phyloP scores from a whole-genome alignment of 139 green algal species.

The Tetradesmus lagerheimii region DNA sequence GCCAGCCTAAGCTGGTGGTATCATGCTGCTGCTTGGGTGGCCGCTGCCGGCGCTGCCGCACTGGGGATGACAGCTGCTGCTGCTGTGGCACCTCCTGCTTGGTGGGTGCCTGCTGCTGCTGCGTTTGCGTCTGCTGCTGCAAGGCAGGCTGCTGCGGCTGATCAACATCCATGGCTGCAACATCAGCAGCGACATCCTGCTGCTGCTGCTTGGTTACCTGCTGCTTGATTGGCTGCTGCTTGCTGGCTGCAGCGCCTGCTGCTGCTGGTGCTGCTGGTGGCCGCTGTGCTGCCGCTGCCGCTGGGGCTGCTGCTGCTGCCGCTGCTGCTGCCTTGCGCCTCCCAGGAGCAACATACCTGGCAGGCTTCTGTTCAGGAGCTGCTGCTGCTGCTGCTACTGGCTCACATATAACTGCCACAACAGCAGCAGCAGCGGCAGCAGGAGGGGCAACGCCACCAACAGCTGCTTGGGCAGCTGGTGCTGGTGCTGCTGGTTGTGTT shows the following conservation, averaged over 20 bases:
- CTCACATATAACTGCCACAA: background rate
- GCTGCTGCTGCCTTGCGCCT: conserved; percentile 7
- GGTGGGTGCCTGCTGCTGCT: background rate
- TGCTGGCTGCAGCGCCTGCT: background rate
- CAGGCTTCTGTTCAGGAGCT: background rate
- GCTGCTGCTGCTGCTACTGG: background rate
- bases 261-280: background rate
- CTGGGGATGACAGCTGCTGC: background rate
- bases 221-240: background rate
- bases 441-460: background rate
- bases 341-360: conserved; percentile 10
- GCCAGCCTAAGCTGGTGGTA: background rate
- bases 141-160: background rate
- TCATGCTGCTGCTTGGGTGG: background rate
- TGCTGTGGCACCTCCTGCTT: background rate
- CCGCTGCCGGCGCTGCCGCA: background rate
- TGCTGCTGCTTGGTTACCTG: background rate
- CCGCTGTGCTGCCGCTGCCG: background rate
- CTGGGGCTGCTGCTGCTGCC: background rate
- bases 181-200: background rate
- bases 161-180: conserved; percentile 3
- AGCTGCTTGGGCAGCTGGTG: background rate
- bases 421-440: background rate
- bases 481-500: too few species aligned
- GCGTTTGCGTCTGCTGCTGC: background rate